Evolutionary conservation across 2,329 filamentous ascomycete species (phyloP).

Genomic region (Nannizziopsis arthrosporioides): DNA sequence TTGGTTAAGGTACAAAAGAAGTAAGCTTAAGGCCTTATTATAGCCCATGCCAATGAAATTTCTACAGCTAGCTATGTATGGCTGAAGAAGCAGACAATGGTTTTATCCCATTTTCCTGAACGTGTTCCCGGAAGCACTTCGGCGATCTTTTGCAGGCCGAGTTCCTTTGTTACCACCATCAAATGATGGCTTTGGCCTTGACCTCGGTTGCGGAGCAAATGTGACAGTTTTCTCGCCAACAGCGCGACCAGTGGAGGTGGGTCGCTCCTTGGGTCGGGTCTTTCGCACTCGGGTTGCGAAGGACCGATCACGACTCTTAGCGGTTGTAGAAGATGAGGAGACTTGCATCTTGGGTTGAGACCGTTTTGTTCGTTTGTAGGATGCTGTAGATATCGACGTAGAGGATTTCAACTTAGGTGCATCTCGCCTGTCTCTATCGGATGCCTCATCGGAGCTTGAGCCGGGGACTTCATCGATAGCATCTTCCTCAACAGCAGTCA

Average conservation of each 20-base stretch:
- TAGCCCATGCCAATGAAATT: too few relatives aligned
- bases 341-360: conserved; percentile 46
- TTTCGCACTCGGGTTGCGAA: conserved; percentile 47
- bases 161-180: conserved; percentile 15
- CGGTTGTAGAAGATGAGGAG: conserved; percentile 39
- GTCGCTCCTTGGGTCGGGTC: conserved; percentile 28
- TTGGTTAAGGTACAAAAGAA: too few relatives aligned
- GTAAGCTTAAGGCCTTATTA: too few relatives aligned
- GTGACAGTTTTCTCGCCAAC: conserved; percentile 47
- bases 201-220: conserved; percentile 44
- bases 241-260: conserved; percentile 24
- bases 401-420: conserved; percentile 23
- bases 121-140: conserved; percentile 40
- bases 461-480: conserved; percentile 41
- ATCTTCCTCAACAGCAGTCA: conserved; percentile 54
- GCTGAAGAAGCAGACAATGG: conserved; percentile 26
- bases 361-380: conserved; percentile 44
- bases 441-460: conserved; percentile 30
- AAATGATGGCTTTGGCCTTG: conserved; percentile 18
- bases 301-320: conserved; percentile 40
- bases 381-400: conserved; percentile 42
- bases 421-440: conserved; percentile 22
- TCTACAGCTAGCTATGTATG: not conserved
- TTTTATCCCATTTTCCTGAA: conserved; percentile 35
- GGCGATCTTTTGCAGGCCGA: conserved; percentile 32